Base-by-base conservation (phyloP, 148 eudicot species). In the Spergularia marina region DNA sequence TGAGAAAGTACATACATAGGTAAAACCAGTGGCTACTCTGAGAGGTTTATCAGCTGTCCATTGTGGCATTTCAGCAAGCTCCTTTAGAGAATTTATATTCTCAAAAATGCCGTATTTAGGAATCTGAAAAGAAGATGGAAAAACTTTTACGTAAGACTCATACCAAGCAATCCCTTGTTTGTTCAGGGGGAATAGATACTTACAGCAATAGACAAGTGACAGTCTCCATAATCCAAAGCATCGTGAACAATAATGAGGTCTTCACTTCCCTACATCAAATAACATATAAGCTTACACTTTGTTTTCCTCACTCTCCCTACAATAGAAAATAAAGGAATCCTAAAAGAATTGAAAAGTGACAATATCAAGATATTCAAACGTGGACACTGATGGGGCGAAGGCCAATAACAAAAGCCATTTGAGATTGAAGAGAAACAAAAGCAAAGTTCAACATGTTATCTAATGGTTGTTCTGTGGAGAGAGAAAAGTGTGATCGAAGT, bases 61-160 rank as follows among this genome's bases (percentile, higher is more conserved):
- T 69, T 89, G 97, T 62, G 99, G 94, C 99, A 95, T 95, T 83
- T 87, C 82, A 47, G 90, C 98, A 75, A 95, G 90, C 82, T 95
- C 99, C 83, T 81, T 79, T 75, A 95, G 12, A 34, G 99, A 90
- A 76, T 95, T 95, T 70, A 92, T 85, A 61, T 91, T 92, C 86
- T 95, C 98, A 79, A 90, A 95, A 68, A 92, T 89, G 74, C 98
- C 99, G 83, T 95, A 95, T 81, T 89, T 87, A 49, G 99, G 99
- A 71, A 95, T 92, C 99, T 95, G 82, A 62, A 72, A 78, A 36
- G 17, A 53, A 6, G 64, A 40, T 40, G 53, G 53, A 41, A 16
- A 51, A 52, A 40, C n/a, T 17, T 16, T 63, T 59, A 16, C 74
- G 75, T 52, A 65, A 44, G 40, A 25, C 23, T 73, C 1, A 57